Evolutionary conservation across 352 stramenopile genomes (phyloP).

Genomic region (Globisporangium megalacanthum): DNA sequence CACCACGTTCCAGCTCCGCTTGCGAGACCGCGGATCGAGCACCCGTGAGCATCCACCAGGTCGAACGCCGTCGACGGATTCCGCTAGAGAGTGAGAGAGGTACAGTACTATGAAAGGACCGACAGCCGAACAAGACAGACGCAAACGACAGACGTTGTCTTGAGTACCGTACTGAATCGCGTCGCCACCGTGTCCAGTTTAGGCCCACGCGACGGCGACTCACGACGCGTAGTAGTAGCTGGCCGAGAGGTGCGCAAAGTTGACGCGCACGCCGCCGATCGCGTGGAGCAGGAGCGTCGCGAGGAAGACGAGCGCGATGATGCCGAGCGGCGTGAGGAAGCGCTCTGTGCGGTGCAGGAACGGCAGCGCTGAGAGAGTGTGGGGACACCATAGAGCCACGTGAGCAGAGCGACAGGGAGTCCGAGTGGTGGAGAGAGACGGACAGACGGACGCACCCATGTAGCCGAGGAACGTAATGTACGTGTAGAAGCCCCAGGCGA

Average conservation of each 20-base stretch:
- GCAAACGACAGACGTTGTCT: no score
- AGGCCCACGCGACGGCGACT: not conserved
- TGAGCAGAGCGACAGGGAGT: constrained; percentile 2
- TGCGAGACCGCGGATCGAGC: constrained; percentile 29
- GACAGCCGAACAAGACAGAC: no score
- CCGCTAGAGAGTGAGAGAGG: not conserved
- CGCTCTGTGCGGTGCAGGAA: constrained; percentile 90
- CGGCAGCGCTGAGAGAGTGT: constrained; percentile 51
- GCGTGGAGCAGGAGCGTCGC: constrained; percentile 76
- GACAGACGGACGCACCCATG: constrained; percentile 55
- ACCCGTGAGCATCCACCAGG: constrained; percentile 15
- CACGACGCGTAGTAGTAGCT: constrained; percentile 79
- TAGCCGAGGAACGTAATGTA: constrained; percentile 99
- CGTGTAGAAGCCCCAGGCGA: constrained; percentile 93
- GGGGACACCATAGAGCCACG: not conserved
- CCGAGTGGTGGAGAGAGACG: no score
- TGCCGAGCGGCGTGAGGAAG: constrained; percentile 81
- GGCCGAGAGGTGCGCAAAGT: constrained; percentile 66
- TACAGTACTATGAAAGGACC: no score
- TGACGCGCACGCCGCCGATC: constrained; percentile 61
- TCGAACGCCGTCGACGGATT: not conserved
- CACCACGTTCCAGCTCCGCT: constrained; percentile 14
- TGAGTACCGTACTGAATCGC: no score
- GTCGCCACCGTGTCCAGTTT: no score
- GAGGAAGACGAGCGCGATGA: constrained; percentile 70